Conservation (phyloP, 441 rosid genomes). For the Geranium incanum region DNA sequence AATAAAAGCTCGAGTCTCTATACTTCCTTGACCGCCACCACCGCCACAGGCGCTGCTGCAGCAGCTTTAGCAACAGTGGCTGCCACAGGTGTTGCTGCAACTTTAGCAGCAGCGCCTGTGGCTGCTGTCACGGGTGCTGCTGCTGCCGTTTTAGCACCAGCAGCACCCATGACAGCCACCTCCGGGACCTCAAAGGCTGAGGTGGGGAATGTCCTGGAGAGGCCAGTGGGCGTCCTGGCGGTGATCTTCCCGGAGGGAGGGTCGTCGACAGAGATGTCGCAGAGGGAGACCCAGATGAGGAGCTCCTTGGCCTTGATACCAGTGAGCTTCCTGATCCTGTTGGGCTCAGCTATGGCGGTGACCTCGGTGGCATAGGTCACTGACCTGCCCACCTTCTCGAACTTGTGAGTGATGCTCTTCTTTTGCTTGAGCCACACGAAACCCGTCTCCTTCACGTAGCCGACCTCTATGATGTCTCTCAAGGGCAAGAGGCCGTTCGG, state of each 20-base stretch:
- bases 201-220: conserved; percentile 46
- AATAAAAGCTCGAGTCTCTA: too few species aligned
- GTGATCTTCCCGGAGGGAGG: conserved; percentile 46
- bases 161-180: conserved; percentile 8
- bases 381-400: conserved; percentile 54
- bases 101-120: too few species aligned
- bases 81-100: too few species aligned
- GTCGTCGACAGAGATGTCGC: conserved; percentile 55
- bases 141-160: not conserved
- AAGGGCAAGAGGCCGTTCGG: conserved; percentile 80
- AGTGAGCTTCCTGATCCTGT: conserved; percentile 79
- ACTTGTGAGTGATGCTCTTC: conserved; percentile 71
- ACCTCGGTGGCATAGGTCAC: conserved; percentile 61
- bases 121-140: not conserved
- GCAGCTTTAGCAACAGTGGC: too few species aligned
- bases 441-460: conserved; percentile 71
- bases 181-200: conserved; percentile 37
- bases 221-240: conserved; percentile 52
- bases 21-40: too few species aligned
- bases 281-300: conserved; percentile 57
- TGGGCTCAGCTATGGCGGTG: conserved; percentile 50
- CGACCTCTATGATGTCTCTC: conserved; percentile 70
- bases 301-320: conserved; percentile 93
- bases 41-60: too few species aligned
- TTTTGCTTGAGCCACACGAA: conserved; percentile 91